phyloP scores from a whole-genome alignment of 495 filamentous ascomycete genomes.

The Xylaria venustula region DNA sequence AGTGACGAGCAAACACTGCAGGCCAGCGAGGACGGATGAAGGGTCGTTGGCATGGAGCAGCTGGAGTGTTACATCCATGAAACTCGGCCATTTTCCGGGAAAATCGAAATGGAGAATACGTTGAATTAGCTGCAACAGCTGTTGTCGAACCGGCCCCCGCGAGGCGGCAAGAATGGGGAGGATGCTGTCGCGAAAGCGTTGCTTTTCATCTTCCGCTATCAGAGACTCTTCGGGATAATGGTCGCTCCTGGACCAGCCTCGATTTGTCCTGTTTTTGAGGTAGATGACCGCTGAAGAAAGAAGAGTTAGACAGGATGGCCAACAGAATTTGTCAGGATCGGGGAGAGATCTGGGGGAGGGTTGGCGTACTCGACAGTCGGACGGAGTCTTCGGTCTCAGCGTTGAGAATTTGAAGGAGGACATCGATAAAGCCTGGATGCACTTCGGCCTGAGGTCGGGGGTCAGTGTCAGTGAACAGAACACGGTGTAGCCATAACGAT shows the following conservation, averaged over 20 bases:
- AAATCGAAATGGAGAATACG: conserved; percentile 96
- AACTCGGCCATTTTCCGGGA: conserved; percentile 87
- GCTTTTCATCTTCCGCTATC: conserved; percentile 87
- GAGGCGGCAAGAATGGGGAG: conserved; percentile 85
- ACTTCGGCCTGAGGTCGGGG: conserved; percentile 70
- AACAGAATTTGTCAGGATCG: conserved; percentile 7
- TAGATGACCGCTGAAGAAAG: conserved; percentile 79
- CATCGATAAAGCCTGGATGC: conserved; percentile 85
- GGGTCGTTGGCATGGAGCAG: conserved; percentile 81
- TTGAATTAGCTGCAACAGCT: conserved; percentile 89
- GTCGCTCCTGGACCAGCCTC: conserved; percentile 80
- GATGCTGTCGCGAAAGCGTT: conserved; percentile 79
- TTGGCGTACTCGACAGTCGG: conserved; percentile 83
- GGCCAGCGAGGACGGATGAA: conserved; percentile 81
- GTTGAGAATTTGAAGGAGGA: conserved; percentile 85
- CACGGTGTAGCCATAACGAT: neutral
- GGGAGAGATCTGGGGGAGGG: conserved; percentile 3
- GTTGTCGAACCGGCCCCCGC: conserved; percentile 74
- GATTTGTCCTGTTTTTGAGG: conserved; percentile 91
- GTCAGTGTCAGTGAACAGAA: conserved; percentile 8
- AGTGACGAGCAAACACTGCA: conserved; percentile 90
- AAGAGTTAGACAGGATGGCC: conserved; percentile 13
- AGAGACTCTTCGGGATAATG: conserved; percentile 62
- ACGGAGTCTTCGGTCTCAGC: conserved; percentile 79
- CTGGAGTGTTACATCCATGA: conserved; percentile 86